Base-by-base conservation (phyloP, 1,139 yeast genomes). In the Geotrichum carabidarum region DNA sequence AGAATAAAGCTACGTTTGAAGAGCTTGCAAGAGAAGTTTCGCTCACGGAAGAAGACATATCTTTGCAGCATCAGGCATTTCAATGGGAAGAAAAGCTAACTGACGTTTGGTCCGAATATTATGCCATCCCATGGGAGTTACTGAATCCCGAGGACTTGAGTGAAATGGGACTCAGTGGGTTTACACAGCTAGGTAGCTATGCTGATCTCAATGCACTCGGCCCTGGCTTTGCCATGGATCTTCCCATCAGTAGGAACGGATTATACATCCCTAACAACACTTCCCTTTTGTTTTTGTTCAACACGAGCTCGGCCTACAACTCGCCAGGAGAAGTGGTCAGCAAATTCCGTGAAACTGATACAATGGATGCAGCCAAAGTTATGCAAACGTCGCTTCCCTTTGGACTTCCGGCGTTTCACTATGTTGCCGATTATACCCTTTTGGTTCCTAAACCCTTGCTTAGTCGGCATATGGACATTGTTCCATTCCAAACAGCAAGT, bases 331-430 rank as follows among this genome's bases (percentile, higher is more conserved):
- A 44, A n/a, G 27, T n/a, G 1, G 34, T 27, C 12, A 42, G 17
- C 14, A 17, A 40, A 17, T 15, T 12, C 6, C 37, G 14, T 7
- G 37, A 34, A 7, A 44, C 34, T 40, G 32, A 17, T 12, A 35
- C 17, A 12, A 47, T 46, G 27, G 40, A 44, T 1, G 14, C 50
- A 12, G 56, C 51, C 30, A 57, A 58, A 32, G 59, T 59, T 34
- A 53, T 60, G 36, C 65, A 61, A 36, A 57, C 65, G 1, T 58
- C 63, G 8, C 53, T 64, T 14, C 67, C 67, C 3, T 62, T 63
- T 34, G 63, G 61, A 9, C 50, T 64, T 22, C 67, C 67, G 2
- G 45, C 51, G 22, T 62, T 57, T 46, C 62, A 63, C 44, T 60
- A 59, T 50, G 57, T 64, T 11, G 55, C 53, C 12, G 60, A 61